Evolutionary conservation across 2,329 filamentous ascomycete genomes (phyloP).

Genomic region (Sporothrix schenckii): DNA sequence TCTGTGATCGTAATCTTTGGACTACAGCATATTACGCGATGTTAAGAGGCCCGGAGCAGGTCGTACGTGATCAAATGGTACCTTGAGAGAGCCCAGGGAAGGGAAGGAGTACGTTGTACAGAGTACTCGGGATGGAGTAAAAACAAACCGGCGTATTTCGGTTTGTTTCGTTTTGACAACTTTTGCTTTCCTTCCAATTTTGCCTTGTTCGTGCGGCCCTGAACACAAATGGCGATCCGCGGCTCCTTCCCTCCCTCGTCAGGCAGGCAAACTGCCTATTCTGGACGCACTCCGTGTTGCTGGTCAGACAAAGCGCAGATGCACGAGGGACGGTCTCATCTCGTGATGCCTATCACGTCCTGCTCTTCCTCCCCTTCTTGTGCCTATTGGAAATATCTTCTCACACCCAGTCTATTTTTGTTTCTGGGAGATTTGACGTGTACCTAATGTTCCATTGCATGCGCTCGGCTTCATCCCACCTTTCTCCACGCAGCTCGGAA

Average conservation of each 20-base stretch:
- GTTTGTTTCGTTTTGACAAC: slow-evolving; percentile 10
- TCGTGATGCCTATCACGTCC: not conserved
- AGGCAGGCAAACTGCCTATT: slow-evolving; percentile 13
- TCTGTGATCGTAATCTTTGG: slow-evolving; percentile 16
- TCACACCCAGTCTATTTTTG: slow-evolving; percentile 17
- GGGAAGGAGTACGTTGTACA: not conserved
- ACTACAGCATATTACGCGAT: slow-evolving; percentile 9
- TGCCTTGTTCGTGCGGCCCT: not conserved
- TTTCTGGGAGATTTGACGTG: slow-evolving; percentile 22
- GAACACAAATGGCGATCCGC: not conserved
- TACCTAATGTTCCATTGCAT: not conserved
- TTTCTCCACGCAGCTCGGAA: not conserved
- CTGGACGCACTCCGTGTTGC: not conserved
- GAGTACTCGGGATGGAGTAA: too few species aligned
- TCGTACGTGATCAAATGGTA: not conserved
- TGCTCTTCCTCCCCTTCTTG: not conserved
- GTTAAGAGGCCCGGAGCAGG: not conserved
- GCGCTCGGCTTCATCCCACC: not conserved
- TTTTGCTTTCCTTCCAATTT: not conserved
- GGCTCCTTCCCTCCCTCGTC: slow-evolving; percentile 11
- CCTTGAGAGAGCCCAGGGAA: slow-evolving; percentile 1
- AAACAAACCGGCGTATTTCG: not conserved
- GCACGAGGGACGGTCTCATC: not conserved
- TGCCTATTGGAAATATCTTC: not conserved
- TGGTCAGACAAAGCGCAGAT: not conserved